These are phyloP conservation scores for Fusarium pilosicola DNA, from an alignment of 2,329 filamentous ascomycete species.

Conservation along the genomic window DNA sequence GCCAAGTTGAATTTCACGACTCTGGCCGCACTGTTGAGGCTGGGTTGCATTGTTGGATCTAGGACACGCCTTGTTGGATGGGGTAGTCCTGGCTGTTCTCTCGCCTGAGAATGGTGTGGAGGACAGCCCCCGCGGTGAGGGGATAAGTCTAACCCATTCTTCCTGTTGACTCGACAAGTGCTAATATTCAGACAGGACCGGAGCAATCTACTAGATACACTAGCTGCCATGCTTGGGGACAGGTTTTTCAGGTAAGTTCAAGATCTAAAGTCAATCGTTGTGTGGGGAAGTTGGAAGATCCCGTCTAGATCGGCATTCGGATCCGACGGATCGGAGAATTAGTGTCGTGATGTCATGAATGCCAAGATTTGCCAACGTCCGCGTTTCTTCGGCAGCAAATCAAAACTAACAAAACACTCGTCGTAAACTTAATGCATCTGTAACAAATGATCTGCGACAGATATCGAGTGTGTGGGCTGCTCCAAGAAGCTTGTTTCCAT, in stretches of 20 bases:
- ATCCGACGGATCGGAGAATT: constrained; percentile 12
- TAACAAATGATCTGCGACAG: constrained; percentile 14
- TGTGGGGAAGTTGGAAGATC: constrained; percentile 16
- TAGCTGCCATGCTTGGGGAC: neutral
- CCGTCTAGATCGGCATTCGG: constrained; percentile 1
- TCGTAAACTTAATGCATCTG: constrained; percentile 7
- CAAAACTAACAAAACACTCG: neutral
- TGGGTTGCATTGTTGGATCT: constrained; percentile 38
- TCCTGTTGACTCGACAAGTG: constrained; percentile 15
- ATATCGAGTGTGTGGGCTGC: constrained; percentile 11
- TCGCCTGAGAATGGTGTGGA: constrained; percentile 61
- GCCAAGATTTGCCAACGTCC: constrained; percentile 1
- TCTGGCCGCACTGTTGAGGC: constrained; percentile 22
- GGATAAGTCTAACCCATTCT: constrained; percentile 59
- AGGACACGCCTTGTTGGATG: constrained; percentile 42
- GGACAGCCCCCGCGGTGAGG: constrained; percentile 56
- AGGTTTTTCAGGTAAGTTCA: neutral
- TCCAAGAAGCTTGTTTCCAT: constrained; percentile 23
- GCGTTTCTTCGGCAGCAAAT: neutral
- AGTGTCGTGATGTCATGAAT: constrained; percentile 29
- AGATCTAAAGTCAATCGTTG: neutral
- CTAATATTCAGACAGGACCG: constrained; percentile 45
- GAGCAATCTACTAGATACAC: neutral
- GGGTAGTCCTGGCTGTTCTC: constrained; percentile 61
- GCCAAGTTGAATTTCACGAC: neutral